Base-by-base conservation (phyloP, 2,329 filamentous ascomycete genomes). In the Fusarium beomiforme region DNA sequence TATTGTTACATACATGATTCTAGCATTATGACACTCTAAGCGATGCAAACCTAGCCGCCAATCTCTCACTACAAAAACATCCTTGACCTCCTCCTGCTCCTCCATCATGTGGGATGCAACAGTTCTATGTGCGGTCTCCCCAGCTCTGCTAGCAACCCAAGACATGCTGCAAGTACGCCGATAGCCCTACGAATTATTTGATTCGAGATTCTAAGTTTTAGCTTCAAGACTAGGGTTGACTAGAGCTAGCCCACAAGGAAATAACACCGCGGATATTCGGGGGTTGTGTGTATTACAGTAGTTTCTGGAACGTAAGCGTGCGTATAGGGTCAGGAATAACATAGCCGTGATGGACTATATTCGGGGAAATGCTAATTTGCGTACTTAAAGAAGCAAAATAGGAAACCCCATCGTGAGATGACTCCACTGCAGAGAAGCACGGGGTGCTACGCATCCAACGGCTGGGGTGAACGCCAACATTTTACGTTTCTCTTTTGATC, bases 321-420 rank as follows among this genome's bases (percentile, higher is more conserved):
- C n/a, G n/a, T n/a, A 34, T 17, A 14, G n/a, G 23, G n/a, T 41
- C 26, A 41, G 41, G 59, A 36, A 47, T 46, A 34, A 16, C 46
- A 64, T 44, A 39, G 44, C 21, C 33, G 47, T 34, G 44, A 34
- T 37, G 53, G 17, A 23, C 36, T 37, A 43, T n/a, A 37, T 17
- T 44, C 31, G 31, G 26, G 19, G 36, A 26, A 36, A 33, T 64
- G 19, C 43, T 47, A 64, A 55, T 24, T 42, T 43, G 19, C 37
- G 21, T 36, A 36, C 36, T 33, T 49, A n/a, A 21, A 50, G 34
- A 11, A 39, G 50, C 64, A 33, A 69, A 57, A 69, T 19, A 69
- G 46, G 64, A 49, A 69, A 54, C 46, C 39, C 23, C 29, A 43
- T 54, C 51, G 50, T 26, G 42, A 31, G 41, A 57, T 39, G 41